Evolutionary conservation across 305 asterid species (phyloP), one percentile per base, ranked within the genome.

Genomic region (Striga hermonthica): DNA sequence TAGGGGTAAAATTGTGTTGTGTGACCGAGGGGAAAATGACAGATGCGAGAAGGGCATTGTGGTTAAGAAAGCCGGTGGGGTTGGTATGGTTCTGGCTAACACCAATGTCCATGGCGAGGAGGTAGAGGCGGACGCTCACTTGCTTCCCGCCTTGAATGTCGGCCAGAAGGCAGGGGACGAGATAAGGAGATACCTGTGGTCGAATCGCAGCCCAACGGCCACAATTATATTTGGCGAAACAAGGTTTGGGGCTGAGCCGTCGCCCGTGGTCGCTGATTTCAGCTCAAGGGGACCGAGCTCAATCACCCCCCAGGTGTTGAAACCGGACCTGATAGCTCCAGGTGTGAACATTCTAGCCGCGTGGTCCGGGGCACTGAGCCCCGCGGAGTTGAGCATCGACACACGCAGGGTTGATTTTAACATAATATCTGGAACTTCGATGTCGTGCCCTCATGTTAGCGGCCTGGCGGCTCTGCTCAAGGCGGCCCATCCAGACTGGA

Each of bases 401-500:
- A 70, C 73, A 4, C 71, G 95, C 38, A 73, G 15, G 5, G 89
- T 85, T 57, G 65, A 38, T 50, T 86, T 82, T 80, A 84, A 84
- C 75, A 86, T 86, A 60, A 31, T 82, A 28, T 86, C 91, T 3
- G 95, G 95, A 13, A 86, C 91, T 10, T 86, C 94, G n/a, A 84
- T 86, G 94, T 82, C 91, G 13, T 86, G 91, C 83, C 94, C 94
- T 10, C 94, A 86, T 69, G 82, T 80, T 22, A 82, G 94, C 55
- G 94, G 94, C 56, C 62, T 84, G 60, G 94, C 91, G 14, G 87
- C 94, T 1, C 62, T 82, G 1, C 55, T 86, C 48, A 84, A 80
- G 78, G 81, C 81, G 2, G 83, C 82, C 48, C 94, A 84, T 62
- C 88, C 85, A 14, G 81, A 77, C 60, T 84, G 94, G 94, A 84